Evolutionary conservation across 768 basidiomycete species (phyloP).

Genomic region (Rhizopogon vinicolor): DNA sequence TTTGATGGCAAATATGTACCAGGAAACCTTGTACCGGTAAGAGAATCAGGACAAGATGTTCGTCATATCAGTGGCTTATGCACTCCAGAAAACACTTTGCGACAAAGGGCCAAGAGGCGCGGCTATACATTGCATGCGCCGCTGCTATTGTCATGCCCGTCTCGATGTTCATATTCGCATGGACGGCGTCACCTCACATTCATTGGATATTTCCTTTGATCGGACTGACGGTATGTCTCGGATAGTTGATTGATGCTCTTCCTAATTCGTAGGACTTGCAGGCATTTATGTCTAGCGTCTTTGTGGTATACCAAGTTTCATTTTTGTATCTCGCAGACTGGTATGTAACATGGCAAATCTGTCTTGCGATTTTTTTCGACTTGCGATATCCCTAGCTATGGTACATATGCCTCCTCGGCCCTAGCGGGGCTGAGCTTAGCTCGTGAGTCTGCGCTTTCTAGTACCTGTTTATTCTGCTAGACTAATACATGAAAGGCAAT

Average conservation of each 20-base stretch:
- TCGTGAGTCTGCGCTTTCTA: conserved; percentile 24
- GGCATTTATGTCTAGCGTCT: conserved; percentile 35
- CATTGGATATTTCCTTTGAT: conserved; percentile 48
- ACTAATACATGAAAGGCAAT: conserved; percentile 25
- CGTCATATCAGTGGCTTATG: conserved; percentile 11
- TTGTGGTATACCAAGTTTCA: conserved; percentile 39
- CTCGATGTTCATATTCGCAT: conserved; percentile 68
- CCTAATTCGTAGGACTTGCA: conserved; percentile 11
- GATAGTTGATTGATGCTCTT: background rate
- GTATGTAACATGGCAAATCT: conserved; percentile 19
- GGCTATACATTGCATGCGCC: conserved; percentile 51
- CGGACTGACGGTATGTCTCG: conserved; percentile 16
- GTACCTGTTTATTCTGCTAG: background rate
- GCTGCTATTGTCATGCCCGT: conserved; percentile 50
- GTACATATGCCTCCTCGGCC: conserved; percentile 48
- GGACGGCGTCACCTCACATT: conserved; percentile 51
- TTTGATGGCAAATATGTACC: conserved; percentile 27
- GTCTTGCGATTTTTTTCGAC: background rate
- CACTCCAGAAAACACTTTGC: conserved; percentile 18
- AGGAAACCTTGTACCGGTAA: conserved; percentile 46
- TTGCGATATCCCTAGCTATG: conserved; percentile 26
- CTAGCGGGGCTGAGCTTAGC: conserved; percentile 47
- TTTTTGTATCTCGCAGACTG: conserved; percentile 50
- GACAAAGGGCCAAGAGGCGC: conserved; percentile 44
- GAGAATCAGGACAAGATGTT: conserved; percentile 4